These are phyloP conservation scores for Ophiostoma australiae DNA, from an alignment of 2,329 filamentous ascomycete genomes.

Conservation along the genomic window DNA sequence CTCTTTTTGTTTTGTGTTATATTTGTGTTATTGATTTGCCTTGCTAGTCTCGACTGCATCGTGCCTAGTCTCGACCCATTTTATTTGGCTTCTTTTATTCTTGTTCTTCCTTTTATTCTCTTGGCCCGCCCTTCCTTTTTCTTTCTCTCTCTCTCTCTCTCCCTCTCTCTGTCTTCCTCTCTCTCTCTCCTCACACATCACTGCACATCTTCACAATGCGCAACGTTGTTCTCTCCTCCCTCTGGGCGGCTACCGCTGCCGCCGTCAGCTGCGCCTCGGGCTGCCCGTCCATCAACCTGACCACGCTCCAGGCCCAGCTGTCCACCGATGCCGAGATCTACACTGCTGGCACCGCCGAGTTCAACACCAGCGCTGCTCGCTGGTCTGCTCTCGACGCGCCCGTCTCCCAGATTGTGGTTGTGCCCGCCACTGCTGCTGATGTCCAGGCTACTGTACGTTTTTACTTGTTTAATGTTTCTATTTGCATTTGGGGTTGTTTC, in stretches of 20 bases:
- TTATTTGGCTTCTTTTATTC: background rate
- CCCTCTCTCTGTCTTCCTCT: background rate
- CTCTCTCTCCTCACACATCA: background rate
- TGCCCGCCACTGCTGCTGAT: constrained; percentile 45
- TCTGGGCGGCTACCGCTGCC: constrained; percentile 3
- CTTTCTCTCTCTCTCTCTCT: background rate
- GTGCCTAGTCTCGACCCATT: background rate
- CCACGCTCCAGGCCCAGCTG: constrained; percentile 33
- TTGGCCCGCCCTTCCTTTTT: background rate
- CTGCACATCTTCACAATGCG: constrained; percentile 3
- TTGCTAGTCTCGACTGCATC: background rate
- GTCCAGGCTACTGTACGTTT: constrained; percentile 46
- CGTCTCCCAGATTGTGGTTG: constrained; percentile 43
- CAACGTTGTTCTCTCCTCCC: background rate
- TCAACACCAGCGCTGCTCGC: constrained; percentile 37
- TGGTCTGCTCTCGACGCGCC: constrained; percentile 46
- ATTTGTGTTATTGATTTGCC: background rate
- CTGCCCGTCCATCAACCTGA: constrained; percentile 16
- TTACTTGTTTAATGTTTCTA: no score
- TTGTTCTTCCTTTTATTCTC: background rate
- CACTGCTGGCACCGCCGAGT: constrained; percentile 40
- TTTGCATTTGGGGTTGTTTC: no score
- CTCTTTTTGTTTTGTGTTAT: background rate
- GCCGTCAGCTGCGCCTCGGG: constrained; percentile 5
- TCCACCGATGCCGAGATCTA: constrained; percentile 41